A percentile compares a stretch with the other conserved stretches of the same genome.
Evolutionary conservation across 148 eudicot species (phyloP).

Genomic region (Spergularia marina): DNA sequence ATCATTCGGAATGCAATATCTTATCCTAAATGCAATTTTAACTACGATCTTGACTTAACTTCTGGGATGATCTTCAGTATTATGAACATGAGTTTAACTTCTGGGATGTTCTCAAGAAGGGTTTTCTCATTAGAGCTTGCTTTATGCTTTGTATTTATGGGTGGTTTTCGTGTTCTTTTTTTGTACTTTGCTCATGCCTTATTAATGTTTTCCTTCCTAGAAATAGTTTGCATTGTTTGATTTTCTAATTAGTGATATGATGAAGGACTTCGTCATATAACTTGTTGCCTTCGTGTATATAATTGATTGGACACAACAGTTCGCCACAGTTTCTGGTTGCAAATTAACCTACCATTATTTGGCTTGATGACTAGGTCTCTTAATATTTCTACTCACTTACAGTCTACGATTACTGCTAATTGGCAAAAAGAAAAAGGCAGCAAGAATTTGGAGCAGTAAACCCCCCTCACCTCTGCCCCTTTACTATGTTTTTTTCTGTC

Average conservation of each 20-base stretch:
- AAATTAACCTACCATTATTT: too few species aligned
- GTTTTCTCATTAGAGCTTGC: not conserved
- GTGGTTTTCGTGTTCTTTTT: too few species aligned
- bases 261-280: too few species aligned
- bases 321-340: too few species aligned
- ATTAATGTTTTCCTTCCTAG: too few species aligned
- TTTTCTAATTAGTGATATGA: too few species aligned
- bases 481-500: not conserved
- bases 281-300: too few species aligned
- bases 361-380: not conserved
- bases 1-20: slow-evolving; percentile 2
- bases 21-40: not conserved
- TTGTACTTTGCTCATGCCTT: too few species aligned
- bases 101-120: not conserved
- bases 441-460: not conserved
- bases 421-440: not conserved
- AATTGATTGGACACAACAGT: too few species aligned
- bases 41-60: not conserved
- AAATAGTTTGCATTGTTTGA: too few species aligned
- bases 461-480: not conserved
- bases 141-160: not conserved
- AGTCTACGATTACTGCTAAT: not conserved
- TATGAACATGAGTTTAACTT: not conserved
- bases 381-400: not conserved
- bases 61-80: not conserved